These are phyloP conservation scores for Rhizopus sp. DNA, from an alignment of 371 early-diverging fungal genomes.

Conservation along the genomic window DNA sequence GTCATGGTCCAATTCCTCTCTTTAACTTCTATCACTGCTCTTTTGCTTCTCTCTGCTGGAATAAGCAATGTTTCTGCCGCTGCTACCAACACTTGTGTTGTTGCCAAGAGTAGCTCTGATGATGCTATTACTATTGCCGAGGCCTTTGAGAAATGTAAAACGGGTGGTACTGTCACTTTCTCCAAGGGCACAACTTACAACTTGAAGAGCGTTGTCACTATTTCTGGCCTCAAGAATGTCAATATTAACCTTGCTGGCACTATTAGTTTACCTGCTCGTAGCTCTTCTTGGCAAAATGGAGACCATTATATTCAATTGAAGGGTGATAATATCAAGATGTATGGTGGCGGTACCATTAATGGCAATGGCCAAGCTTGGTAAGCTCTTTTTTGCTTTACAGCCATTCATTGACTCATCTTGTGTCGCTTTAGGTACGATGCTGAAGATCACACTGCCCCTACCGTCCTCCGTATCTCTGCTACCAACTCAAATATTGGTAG, in stretches of 20 bases:
- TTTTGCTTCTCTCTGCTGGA: background rate
- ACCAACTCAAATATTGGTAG: constrained; percentile 29
- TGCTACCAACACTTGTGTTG: constrained; percentile 27
- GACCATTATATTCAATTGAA: constrained; percentile 28
- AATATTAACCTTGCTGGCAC: constrained; percentile 33
- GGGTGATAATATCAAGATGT: constrained; percentile 30
- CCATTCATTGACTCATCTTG: too few relatives aligned
- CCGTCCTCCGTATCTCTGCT: constrained; percentile 30
- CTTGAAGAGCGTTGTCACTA: constrained; percentile 20
- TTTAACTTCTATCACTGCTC: background rate
- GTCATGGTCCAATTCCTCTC: background rate
- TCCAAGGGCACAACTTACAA: constrained; percentile 30
- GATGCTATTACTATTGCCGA: constrained; percentile 26
- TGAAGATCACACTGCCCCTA: constrained; percentile 28
- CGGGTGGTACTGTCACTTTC: constrained; percentile 36
- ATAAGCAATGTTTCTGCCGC: background rate
- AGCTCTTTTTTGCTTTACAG: background rate
- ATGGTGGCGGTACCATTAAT: constrained; percentile 18
- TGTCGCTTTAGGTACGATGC: constrained; percentile 16
- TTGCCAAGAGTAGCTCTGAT: constrained; percentile 21
- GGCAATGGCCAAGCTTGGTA: constrained; percentile 41
- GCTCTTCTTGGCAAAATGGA: constrained; percentile 23
- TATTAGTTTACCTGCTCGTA: constrained; percentile 27
- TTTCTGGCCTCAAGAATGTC: constrained; percentile 27
- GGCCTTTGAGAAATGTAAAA: constrained; percentile 34